Percentiles rank a stretch among this genome's conserved stretches.
Evolutionary conservation across 2,329 filamentous ascomycete genomes (phyloP).

Genomic region (Diaporthe sp.): DNA sequence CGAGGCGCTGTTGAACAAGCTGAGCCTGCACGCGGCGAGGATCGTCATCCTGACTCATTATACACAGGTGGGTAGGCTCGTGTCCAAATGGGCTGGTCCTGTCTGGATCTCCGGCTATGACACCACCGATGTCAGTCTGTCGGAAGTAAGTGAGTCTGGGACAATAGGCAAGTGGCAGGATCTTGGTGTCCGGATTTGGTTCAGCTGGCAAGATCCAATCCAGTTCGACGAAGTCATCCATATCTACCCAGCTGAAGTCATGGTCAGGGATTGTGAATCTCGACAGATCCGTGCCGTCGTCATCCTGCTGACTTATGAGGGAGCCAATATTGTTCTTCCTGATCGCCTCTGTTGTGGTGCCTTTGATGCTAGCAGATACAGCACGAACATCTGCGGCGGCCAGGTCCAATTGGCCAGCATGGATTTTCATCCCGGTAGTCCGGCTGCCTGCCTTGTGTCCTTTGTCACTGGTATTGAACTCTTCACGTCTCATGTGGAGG

Average conservation of each 20-base stretch:
- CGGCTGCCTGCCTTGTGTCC: constrained; percentile 82
- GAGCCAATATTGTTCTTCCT: constrained; percentile 70
- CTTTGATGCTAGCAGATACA: constrained; percentile 89
- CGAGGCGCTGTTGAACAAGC: constrained; percentile 84
- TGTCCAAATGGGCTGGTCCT: constrained; percentile 92
- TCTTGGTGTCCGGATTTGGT: constrained; percentile 92
- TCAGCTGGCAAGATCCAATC: constrained; percentile 96
- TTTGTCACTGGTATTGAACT: constrained; percentile 86
- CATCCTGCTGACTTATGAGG: constrained; percentile 67
- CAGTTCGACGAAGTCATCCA: constrained; percentile 99
- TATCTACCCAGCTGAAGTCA: constrained; percentile 97
- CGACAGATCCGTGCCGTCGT: constrained; percentile 79
- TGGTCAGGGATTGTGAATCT: constrained; percentile 96
- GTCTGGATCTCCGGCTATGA: constrained; percentile 84
- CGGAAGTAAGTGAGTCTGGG: constrained; percentile 98
- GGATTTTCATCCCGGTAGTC: constrained; percentile 95
- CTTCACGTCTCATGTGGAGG: constrained; percentile 92
- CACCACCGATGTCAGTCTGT: constrained; percentile 91
- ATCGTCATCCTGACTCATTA: constrained; percentile 93
- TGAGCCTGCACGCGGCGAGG: constrained; percentile 90
- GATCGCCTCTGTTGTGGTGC: constrained; percentile 83
- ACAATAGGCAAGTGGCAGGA: constrained; percentile 90
- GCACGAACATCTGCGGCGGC: constrained; percentile 93
- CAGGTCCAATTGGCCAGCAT: constrained; percentile 93
- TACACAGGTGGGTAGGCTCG: constrained; percentile 93